Percentiles rank a stretch among this genome's conserved stretches.
Conservation (phyloP, 768 basidiomycete genomes). For the Gyrodon lividus region DNA sequence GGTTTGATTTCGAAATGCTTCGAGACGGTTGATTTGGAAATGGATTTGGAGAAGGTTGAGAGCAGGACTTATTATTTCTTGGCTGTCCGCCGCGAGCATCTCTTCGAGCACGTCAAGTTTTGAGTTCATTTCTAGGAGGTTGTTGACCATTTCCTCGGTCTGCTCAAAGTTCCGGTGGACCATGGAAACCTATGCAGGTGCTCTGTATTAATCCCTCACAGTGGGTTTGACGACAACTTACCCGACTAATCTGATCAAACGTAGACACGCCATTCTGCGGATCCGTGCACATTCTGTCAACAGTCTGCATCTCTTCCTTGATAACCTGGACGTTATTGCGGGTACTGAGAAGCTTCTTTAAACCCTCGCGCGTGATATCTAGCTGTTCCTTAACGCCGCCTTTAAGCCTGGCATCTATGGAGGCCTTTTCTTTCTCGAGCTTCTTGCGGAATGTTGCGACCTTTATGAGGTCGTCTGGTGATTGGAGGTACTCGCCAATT, state of each 20-base stretch:
- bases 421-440: slow-evolving; percentile 93
- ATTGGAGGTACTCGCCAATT: slow-evolving; percentile 86
- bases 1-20: slow-evolving; percentile 91
- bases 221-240: slow-evolving; percentile 38
- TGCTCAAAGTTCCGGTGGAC: slow-evolving; percentile 94
- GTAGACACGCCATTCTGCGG: slow-evolving; percentile 76
- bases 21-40: slow-evolving; percentile 88
- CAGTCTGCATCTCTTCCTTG: slow-evolving; percentile 81
- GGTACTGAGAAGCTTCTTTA: slow-evolving; percentile 77
- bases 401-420: slow-evolving; percentile 87
- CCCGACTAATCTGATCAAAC: slow-evolving; percentile 95
- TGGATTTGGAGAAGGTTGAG: slow-evolving; percentile 89
- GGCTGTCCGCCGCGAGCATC: slow-evolving; percentile 72
- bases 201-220: background rate
- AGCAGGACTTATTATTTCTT: slow-evolving; percentile 81
- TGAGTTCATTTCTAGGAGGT: slow-evolving; percentile 87
- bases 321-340: slow-evolving; percentile 75
- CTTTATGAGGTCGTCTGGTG: slow-evolving; percentile 91
- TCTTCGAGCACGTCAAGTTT: slow-evolving; percentile 77
- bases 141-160: slow-evolving; percentile 94
- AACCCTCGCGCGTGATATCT: slow-evolving; percentile 84
- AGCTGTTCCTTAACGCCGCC: slow-evolving; percentile 92
- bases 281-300: slow-evolving; percentile 75
- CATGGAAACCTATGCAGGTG: slow-evolving; percentile 74
- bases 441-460: slow-evolving; percentile 88